phyloP scores from a whole-genome alignment of 345 rosid genomes.

The Bruguiera gymnorhiza region DNA sequence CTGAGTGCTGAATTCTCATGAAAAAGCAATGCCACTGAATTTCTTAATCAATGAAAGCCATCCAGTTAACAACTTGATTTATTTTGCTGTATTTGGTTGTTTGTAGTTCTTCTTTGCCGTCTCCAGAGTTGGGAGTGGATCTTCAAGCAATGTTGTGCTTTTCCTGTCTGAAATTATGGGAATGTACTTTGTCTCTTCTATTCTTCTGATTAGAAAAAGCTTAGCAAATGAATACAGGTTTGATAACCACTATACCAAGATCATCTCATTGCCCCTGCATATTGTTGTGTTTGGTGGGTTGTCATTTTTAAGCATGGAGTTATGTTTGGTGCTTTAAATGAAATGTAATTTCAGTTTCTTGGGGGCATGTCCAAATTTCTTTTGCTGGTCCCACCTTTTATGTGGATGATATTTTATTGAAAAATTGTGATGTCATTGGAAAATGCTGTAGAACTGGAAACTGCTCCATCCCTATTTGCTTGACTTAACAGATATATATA shows the following conservation, averaged over 20 bases:
- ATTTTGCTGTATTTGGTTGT: slow-evolving; percentile 24
- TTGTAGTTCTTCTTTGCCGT: slow-evolving; percentile 98
- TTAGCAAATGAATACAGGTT: slow-evolving; percentile 93
- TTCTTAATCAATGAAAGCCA: not conserved
- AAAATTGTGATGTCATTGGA: too few relatives aligned
- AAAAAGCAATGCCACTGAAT: not conserved
- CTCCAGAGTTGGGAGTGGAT: slow-evolving; percentile 98
- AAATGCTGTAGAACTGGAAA: not conserved
- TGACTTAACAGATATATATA: too few relatives aligned
- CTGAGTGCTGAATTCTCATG: not conserved
- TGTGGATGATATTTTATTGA: too few relatives aligned
- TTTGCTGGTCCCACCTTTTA: too few relatives aligned
- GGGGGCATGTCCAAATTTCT: not conserved
- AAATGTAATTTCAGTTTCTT: not conserved
- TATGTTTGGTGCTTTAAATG: not conserved
- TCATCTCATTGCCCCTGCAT: not conserved
- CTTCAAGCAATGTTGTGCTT: slow-evolving; percentile 94
- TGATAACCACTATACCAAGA: not conserved
- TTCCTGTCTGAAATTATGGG: slow-evolving; percentile 98
- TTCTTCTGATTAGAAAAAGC: slow-evolving; percentile 94
- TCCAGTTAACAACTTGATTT: not conserved
- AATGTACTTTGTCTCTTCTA: slow-evolving; percentile 93
- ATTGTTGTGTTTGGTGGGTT: not conserved
- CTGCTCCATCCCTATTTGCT: too few relatives aligned
- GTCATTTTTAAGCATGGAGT: not conserved